phyloP scores from a whole-genome alignment of 768 basidiomycete genomes.

The Chalciporus sphaerocephalus region DNA sequence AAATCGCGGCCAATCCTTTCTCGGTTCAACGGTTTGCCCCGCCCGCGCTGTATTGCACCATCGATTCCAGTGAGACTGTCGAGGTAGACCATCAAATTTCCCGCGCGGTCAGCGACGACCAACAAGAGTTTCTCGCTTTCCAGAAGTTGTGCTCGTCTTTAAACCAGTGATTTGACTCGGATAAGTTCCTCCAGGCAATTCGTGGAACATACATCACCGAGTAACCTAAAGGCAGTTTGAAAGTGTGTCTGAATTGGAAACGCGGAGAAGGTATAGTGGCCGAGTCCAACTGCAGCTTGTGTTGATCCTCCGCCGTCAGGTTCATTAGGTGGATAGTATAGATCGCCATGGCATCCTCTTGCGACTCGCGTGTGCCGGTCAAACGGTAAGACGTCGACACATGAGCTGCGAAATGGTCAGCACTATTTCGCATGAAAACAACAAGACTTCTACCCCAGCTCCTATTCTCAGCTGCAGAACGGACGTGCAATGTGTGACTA shows the following conservation, averaged over 20 bases:
- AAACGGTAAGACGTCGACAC: background rate
- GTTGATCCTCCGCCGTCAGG: conserved; percentile 26
- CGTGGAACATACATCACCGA: conserved; percentile 15
- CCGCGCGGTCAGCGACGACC: conserved; percentile 34
- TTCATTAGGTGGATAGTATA: conserved; percentile 28
- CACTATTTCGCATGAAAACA: background rate
- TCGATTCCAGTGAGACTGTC: conserved; percentile 34
- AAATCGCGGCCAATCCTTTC: conserved; percentile 45
- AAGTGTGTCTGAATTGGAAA: conserved; percentile 16
- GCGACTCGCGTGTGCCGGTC: background rate
- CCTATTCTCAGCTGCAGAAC: background rate
- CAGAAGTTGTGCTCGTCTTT: conserved; percentile 39
- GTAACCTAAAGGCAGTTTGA: conserved; percentile 19
- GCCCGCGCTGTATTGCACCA: conserved; percentile 24
- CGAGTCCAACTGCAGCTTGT: conserved; percentile 24
- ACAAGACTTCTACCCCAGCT: background rate
- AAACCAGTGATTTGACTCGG: background rate
- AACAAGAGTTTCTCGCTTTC: conserved; percentile 40
- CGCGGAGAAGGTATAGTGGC: conserved; percentile 21
- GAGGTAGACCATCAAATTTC: conserved; percentile 37
- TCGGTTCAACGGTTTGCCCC: conserved; percentile 35
- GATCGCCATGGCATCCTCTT: conserved; percentile 12
- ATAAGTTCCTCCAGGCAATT: background rate
- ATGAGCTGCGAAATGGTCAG: background rate
- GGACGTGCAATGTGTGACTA: conserved; percentile 10